Percentiles rank a stretch among this genome's conserved stretches.
These are phyloP conservation scores for Przewalskia tangutica DNA, from an alignment of 257 asterid genomes.

Conservation along the genomic window DNA sequence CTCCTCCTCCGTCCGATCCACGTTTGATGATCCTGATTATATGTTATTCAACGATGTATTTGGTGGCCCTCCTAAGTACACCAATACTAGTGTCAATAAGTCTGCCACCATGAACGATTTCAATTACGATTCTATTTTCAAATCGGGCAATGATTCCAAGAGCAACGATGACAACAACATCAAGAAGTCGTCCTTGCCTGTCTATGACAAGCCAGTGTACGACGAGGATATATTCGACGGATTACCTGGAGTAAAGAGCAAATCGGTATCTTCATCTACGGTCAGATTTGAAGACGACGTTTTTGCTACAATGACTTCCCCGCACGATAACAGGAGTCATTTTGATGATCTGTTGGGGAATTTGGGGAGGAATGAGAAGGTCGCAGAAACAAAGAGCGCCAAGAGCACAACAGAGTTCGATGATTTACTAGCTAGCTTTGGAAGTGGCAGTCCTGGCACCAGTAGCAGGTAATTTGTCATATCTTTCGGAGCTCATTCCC, in stretches of 20 bases:
- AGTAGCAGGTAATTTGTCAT: slow-evolving; percentile 45
- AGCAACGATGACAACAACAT: slow-evolving; percentile 22
- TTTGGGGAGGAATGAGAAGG: slow-evolving; percentile 9
- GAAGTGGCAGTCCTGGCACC: slow-evolving; percentile 36
- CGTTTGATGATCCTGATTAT: slow-evolving; percentile 21
- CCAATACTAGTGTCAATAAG: slow-evolving; percentile 22
- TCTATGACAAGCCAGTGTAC: slow-evolving; percentile 87
- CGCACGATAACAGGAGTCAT: slow-evolving; percentile 26
- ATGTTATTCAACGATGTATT: slow-evolving; percentile 54
- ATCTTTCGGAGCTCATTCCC: background rate
- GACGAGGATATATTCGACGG: slow-evolving; percentile 93
- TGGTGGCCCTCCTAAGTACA: slow-evolving; percentile 61
- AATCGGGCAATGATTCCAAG: background rate
- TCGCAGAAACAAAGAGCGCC: background rate
- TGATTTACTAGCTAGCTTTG: slow-evolving; percentile 72
- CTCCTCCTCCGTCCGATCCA: slow-evolving; percentile 33
- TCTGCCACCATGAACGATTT: slow-evolving; percentile 28
- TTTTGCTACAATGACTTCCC: slow-evolving; percentile 47
- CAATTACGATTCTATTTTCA: slow-evolving; percentile 50
- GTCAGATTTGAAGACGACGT: slow-evolving; percentile 54
- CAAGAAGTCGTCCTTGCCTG: slow-evolving; percentile 45
- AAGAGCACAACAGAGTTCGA: background rate
- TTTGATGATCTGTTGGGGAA: slow-evolving; percentile 25
- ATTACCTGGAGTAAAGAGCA: slow-evolving; percentile 78
- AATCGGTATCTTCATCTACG: slow-evolving; percentile 30